phyloP scores from a whole-genome alignment of 805 yeast species.

The Saccharomyces jurei region DNA sequence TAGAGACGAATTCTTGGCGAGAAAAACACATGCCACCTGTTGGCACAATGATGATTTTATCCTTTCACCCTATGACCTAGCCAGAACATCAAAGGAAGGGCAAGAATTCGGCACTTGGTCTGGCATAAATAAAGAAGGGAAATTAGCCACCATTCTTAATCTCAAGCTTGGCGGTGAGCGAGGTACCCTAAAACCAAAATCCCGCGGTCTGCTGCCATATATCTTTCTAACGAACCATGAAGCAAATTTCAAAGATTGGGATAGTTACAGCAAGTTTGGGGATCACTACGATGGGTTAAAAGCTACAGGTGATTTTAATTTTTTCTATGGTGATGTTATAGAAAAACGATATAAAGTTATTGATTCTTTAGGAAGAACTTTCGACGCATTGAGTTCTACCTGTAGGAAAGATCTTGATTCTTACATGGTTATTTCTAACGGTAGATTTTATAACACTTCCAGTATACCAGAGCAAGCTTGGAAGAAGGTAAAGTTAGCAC shows the following conservation, averaged over 20 bases:
- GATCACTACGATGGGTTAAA: constrained; percentile 13
- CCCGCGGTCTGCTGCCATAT: constrained; percentile 42
- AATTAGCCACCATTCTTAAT: constrained; percentile 69
- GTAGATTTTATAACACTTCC: constrained; percentile 23
- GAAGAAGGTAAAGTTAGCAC: constrained; percentile 62
- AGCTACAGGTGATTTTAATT: constrained; percentile 28
- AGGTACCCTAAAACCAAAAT: constrained; percentile 15
- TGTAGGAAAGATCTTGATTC: constrained; percentile 12
- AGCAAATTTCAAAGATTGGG: constrained; percentile 21
- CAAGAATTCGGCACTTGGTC: constrained; percentile 87
- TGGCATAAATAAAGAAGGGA: constrained; percentile 54
- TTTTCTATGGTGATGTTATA: constrained; percentile 32
- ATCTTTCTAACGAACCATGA: constrained; percentile 29
- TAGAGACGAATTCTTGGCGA: constrained; percentile 72
- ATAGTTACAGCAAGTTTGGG: constrained; percentile 19
- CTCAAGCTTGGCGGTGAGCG: constrained; percentile 43
- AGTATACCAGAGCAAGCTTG: constrained; percentile 45
- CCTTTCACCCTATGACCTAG: constrained; percentile 68
- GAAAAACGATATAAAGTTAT: constrained; percentile 17
- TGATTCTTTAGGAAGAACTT: constrained; percentile 26
- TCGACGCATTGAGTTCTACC: constrained; percentile 24
- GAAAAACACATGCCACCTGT: constrained; percentile 62
- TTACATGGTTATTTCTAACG: constrained; percentile 27
- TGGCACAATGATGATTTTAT: constrained; percentile 30
- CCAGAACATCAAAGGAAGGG: constrained; percentile 30